These are phyloP conservation scores for Psilocybe azurescens DNA, from an alignment of 768 basidiomycete species.

Conservation along the genomic window DNA sequence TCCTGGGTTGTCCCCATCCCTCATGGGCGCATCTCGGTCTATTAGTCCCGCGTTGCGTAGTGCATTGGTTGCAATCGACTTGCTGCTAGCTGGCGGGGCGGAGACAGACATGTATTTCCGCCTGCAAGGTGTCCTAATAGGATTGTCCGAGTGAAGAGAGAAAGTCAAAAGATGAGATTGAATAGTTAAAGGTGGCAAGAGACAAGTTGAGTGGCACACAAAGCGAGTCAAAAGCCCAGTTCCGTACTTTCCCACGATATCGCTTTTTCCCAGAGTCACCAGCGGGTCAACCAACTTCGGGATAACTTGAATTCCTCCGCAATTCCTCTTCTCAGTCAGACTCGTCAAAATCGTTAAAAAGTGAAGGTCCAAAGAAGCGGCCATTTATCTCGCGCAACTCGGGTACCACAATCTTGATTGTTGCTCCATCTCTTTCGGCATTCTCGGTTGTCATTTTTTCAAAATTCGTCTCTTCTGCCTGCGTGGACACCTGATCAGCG, in stretches of 20 bases:
- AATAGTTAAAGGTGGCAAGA: constrained; percentile 20
- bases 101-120: constrained; percentile 44
- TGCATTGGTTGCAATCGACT: constrained; percentile 63
- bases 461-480: neutral
- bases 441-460: neutral
- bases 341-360: constrained; percentile 27
- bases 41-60: constrained; percentile 77
- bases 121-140: constrained; percentile 14
- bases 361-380: constrained; percentile 36
- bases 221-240: constrained; percentile 38
- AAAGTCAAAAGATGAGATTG: constrained; percentile 6
- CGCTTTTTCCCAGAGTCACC: constrained; percentile 28
- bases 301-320: no score
- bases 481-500: no score
- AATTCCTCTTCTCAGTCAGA: constrained; percentile 18
- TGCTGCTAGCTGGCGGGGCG: constrained; percentile 64
- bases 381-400: constrained; percentile 35
- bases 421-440: neutral
- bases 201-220: constrained; percentile 30
- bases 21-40: constrained; percentile 78
- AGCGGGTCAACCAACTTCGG: neutral
- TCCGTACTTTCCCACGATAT: constrained; percentile 32
- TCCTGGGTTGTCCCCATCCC: constrained; percentile 73
- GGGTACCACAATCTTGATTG: constrained; percentile 18
- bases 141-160: constrained; percentile 1